Evolutionary conservation across 2,329 filamentous ascomycete species (phyloP).

Genomic region (Ilyonectria destructans): DNA sequence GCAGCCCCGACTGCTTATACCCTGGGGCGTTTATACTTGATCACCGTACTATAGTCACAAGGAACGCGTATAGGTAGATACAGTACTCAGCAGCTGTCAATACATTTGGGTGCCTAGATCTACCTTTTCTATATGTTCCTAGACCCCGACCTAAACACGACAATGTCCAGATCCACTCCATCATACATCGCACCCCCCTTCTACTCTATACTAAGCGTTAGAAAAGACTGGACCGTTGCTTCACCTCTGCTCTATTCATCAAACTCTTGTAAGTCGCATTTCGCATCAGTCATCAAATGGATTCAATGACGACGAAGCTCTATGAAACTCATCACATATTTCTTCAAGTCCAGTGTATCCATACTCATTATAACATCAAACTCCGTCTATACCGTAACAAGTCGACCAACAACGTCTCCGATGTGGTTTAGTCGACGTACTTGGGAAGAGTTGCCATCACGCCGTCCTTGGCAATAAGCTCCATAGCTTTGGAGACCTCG

Average conservation of each 20-base stretch:
- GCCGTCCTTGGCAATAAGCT: slow-evolving; percentile 63
- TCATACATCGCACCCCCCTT: no score
- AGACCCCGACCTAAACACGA: no score
- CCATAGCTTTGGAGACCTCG: slow-evolving; percentile 64
- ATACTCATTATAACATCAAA: slow-evolving; percentile 14
- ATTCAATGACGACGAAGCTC: neutral
- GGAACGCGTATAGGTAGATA: no score
- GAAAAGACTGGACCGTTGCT: neutral
- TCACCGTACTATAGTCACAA: no score
- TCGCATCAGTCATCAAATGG: neutral
- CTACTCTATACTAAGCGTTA: no score
- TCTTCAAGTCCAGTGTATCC: slow-evolving; percentile 4
- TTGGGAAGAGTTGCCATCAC: slow-evolving; percentile 66
- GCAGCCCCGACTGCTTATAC: no score
- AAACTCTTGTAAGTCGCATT: neutral
- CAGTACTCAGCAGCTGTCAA: no score
- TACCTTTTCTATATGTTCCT: no score
- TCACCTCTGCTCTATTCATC: neutral
- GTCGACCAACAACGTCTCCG: slow-evolving; percentile 16
- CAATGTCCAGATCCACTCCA: no score
- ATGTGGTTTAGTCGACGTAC: slow-evolving; percentile 56
- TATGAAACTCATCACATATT: neutral
- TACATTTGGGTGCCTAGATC: no score
- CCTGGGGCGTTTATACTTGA: no score
- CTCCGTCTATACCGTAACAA: neutral